Base-by-base conservation (phyloP, 371 early-diverging fungal genomes). In the Apophysomyces trapeziformis region DNA sequence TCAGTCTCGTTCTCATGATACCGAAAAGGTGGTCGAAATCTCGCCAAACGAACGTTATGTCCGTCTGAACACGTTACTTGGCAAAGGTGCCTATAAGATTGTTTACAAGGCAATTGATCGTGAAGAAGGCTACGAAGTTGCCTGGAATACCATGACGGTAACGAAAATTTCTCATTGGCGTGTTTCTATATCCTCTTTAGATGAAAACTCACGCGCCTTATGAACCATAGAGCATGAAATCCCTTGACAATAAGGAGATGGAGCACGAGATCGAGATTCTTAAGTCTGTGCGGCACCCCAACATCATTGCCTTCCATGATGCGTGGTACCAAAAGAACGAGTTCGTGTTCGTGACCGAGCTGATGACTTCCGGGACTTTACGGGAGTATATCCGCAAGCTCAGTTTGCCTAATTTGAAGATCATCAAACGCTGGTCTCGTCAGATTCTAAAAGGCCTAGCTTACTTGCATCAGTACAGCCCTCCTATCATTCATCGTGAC, bases 41-140 rank as follows among this genome's bases (percentile, higher is more conserved):
- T 80, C 80, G 11, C 80, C 83, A 4, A 76, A 76, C 36, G 77
- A 77, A 18, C 79, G 78, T 2, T 82, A 76, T 63, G 69, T 80
- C 1, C 69, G 74, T 35, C 71, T 83, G 12, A 78, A 77, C 37
- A 82, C 80, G 2, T 57, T 82, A 7, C 67, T 83, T 16, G 83
- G 80, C 50, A 79, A 80, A 64, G 81, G 95, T 6, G 91, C 93
- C 5, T 92, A 89, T 74, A 94, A 94, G 68, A 86, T 89, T 36
- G 95, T 94, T 4, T 92, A 85, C 71, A 93, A 92, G 64, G 92
- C 91, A 12, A 86, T 92, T 66, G 93, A 94, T 68, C 81, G 86
- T 21, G 91, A 92, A 64, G 92, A 92, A 73, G 93, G 93, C 5
- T 85, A 90, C 44, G 93, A 93, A 75, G 92, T 94, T 6, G 95